phyloP scores from a whole-genome alignment of 140 eudicot species.

The Ambrosia hybrid region DNA sequence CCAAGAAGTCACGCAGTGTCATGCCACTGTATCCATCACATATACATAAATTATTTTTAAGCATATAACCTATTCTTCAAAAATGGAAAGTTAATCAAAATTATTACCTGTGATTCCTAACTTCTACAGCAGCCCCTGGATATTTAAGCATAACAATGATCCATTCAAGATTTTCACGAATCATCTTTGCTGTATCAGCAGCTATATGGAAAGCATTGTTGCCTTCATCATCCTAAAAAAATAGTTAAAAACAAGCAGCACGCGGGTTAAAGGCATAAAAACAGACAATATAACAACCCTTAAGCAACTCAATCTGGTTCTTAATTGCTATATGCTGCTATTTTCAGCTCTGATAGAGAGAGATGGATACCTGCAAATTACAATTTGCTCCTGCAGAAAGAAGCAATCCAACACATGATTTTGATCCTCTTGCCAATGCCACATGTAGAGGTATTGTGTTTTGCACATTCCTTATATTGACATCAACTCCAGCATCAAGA shows the following conservation, averaged over 20 bases:
- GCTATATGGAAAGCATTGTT: constrained; percentile 99
- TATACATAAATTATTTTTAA: constrained; percentile 17
- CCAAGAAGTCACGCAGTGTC: constrained; percentile 90
- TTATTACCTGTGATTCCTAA: constrained; percentile 87
- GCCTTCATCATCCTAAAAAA: constrained; percentile 94
- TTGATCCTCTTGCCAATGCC: constrained; percentile 27
- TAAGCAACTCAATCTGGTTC: constrained; percentile 2
- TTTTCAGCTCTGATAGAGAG: constrained; percentile 13
- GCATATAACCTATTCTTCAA: not conserved
- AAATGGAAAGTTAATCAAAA: not conserved
- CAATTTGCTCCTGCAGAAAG: constrained; percentile 95
- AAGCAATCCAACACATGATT: constrained; percentile 93
- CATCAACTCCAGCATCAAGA: too few relatives aligned
- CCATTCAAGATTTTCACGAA: constrained; percentile 97
- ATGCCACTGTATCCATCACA: constrained; percentile 72
- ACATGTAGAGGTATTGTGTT: too few relatives aligned
- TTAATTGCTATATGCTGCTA: not conserved
- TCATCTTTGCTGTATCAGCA: constrained; percentile 27
- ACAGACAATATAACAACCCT: not conserved
- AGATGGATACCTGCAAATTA: constrained; percentile 70
- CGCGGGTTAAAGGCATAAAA: not conserved
- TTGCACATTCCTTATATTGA: too few relatives aligned
- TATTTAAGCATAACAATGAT: constrained; percentile 79
- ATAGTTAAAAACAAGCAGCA: not conserved
- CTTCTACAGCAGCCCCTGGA: constrained; percentile 90